Conservation (phyloP, 768 basidiomycete species). For the Boletus speciosus region DNA sequence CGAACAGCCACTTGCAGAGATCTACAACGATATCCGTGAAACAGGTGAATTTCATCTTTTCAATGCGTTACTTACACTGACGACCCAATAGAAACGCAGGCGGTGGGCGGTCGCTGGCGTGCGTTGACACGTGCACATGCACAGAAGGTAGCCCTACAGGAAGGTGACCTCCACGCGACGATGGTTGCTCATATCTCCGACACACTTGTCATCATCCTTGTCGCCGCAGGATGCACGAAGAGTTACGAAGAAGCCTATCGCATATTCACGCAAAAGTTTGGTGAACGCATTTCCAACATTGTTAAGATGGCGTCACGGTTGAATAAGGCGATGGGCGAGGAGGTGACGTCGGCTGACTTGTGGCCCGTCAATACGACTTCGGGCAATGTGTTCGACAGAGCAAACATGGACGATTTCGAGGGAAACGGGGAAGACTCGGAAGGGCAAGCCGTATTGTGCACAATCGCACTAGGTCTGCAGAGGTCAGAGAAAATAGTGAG, state of each 20-base stretch:
- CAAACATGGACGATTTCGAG: slow-evolving; percentile 47
- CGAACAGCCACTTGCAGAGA: slow-evolving; percentile 27
- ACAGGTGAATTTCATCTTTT: slow-evolving; percentile 33
- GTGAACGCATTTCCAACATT: slow-evolving; percentile 33
- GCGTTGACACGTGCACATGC: slow-evolving; percentile 50
- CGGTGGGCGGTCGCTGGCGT: slow-evolving; percentile 54
- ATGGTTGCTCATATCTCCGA: slow-evolving; percentile 45
- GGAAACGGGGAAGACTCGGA: slow-evolving; percentile 9
- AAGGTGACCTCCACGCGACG: slow-evolving; percentile 30
- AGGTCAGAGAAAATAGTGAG: slow-evolving; percentile 34
- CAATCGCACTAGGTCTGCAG: slow-evolving; percentile 53
- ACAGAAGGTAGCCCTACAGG: slow-evolving; percentile 30
- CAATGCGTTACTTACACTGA: not conserved
- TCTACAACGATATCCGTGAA: slow-evolving; percentile 41
- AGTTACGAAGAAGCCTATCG: slow-evolving; percentile 32
- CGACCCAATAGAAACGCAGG: slow-evolving; percentile 41
- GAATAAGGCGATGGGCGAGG: slow-evolving; percentile 54
- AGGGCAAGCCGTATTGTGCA: slow-evolving; percentile 43
- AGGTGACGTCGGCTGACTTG: slow-evolving; percentile 54
- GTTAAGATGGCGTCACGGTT: slow-evolving; percentile 31
- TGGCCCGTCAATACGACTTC: slow-evolving; percentile 46
- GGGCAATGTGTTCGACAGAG: slow-evolving; percentile 38
- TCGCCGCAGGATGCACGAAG: slow-evolving; percentile 38
- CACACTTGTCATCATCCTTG: slow-evolving; percentile 41
- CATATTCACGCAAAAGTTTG: slow-evolving; percentile 32